Evolutionary conservation across 2,329 filamentous ascomycete species (phyloP).

Genomic region (Colletotrichum cordylinicola): DNA sequence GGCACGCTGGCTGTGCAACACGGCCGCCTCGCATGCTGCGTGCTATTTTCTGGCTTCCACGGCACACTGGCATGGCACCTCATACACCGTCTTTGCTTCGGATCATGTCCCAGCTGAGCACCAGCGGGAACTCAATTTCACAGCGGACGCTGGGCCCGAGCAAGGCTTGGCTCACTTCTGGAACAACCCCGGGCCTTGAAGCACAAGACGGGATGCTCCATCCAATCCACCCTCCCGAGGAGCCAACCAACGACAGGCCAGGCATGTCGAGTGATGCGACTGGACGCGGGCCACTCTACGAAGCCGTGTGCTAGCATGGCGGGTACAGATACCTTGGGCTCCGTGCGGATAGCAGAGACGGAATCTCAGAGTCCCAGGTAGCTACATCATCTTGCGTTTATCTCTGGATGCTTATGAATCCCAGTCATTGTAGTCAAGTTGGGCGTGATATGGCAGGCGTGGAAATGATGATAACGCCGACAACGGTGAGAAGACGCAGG

Average conservation of each 20-base stretch:
- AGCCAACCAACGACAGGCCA: constrained; percentile 15
- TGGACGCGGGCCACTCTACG: neutral
- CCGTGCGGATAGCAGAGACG: constrained; percentile 2
- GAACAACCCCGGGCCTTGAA: constrained; percentile 17
- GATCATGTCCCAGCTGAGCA: constrained; percentile 18
- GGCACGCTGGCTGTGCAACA: neutral
- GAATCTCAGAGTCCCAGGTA: neutral
- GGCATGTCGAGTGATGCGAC: constrained; percentile 16
- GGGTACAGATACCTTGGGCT: neutral
- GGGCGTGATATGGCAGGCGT: neutral
- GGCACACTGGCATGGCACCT: neutral
- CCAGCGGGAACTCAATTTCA: constrained; percentile 21
- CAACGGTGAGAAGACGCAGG: neutral
- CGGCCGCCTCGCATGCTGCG: neutral
- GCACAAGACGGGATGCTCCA: constrained; percentile 14
- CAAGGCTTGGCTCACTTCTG: constrained; percentile 14
- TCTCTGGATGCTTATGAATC: neutral
- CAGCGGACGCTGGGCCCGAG: constrained; percentile 8
- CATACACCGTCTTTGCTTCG: constrained; percentile 18
- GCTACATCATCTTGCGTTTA: neutral
- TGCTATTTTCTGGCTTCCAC: neutral
- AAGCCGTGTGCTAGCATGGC: neutral
- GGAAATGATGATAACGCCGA: neutral
- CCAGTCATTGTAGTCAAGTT: neutral
- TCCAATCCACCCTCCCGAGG: constrained; percentile 15